Evolutionary conservation across 1,284 basidiomycete genomes (phyloP), one percentile per base, ranked within the genome.

Genomic region (Mycosarcoma maydis): DNA sequence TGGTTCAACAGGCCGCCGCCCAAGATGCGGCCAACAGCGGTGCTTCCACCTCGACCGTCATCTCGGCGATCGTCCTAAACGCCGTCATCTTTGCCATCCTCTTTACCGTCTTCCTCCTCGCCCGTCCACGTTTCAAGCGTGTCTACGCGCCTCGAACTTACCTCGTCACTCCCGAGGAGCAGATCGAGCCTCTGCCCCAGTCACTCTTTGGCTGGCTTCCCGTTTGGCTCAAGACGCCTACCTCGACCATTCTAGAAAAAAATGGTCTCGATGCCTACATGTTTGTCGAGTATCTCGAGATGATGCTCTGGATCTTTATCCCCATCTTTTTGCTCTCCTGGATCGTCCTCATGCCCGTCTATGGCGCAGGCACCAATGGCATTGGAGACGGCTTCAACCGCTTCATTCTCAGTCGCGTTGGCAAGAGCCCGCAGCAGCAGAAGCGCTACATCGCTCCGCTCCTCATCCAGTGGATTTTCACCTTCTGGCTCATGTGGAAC

Each of bases 241-340:
- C 77, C 39, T 55, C 56, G 22, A 77, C 74, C 33, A 75, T 82
- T 45, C 74, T 83, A 42, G 53, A 72, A 20, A 80, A 88, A 59
- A 95, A 96, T 71, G 94, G 95, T 30, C 86, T 92, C 58, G 95
- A 98, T 80, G 91, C 93, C 27, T 98, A 95, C 85, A 90, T 96
- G 80, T 97, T 92, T 76, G 88, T 96, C 42, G 89, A 92, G 52
- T 98, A 91, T 82, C 85, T 94, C 36, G 88, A 89, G 55, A 88
- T 85, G 78, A 89, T 92, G 87, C 82, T 90, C 49, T 87, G 89
- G 74, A 85, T 94, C 50, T 86, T 96, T 75, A 78, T 91, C 2
- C 92, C 93, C 19, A 90, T 95, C 55, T 80, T 56, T 41, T 9
- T 80, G 43, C 48, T 81, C 26, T 72, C 67, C 41, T 82, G 81